phyloP scores from a whole-genome alignment of 208 protist genomes.

The Wallacemonas sp. region DNA sequence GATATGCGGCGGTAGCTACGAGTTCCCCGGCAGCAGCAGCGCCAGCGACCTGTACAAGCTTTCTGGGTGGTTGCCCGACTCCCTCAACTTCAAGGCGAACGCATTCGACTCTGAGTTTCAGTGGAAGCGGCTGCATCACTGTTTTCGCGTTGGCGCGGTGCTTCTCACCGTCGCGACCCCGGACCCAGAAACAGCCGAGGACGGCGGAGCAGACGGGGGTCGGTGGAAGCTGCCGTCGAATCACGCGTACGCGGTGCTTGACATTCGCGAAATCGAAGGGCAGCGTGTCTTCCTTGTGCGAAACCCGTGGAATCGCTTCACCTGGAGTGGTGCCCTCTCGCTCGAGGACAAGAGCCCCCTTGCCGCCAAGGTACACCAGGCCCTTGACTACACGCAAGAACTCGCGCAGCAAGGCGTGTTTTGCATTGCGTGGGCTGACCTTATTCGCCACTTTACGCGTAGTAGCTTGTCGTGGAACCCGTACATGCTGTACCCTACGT shows the following conservation, averaged over 20 bases:
- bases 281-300: constrained; percentile 64
- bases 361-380: constrained; percentile 35
- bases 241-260: constrained; percentile 82
- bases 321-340: constrained; percentile 66
- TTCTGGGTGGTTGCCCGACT: constrained; percentile 87
- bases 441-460: constrained; percentile 59
- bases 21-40: constrained; percentile 84
- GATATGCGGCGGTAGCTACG: constrained; percentile 83
- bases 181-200: constrained; percentile 22
- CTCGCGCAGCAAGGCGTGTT: constrained; percentile 75
- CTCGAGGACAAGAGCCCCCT: constrained; percentile 44
- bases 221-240: constrained; percentile 35
- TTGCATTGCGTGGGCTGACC: constrained; percentile 81
- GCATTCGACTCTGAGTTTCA: constrained; percentile 68
- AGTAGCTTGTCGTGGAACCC: constrained; percentile 88
- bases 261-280: constrained; percentile 48
- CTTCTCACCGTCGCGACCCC: constrained; percentile 70
- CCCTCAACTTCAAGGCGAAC: constrained; percentile 24
- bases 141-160: constrained; percentile 59
- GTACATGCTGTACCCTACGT: constrained; percentile 73
- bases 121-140: constrained; percentile 65
- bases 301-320: constrained; percentile 79
- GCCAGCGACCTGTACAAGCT: constrained; percentile 88
- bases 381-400: constrained; percentile 44
- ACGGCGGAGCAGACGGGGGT: not conserved